A percentile compares a stretch with the other conserved stretches of the same genome.
Evolutionary conservation across 2,329 filamentous ascomycete genomes (phyloP).

Genomic region (Cryphonectria japonica): DNA sequence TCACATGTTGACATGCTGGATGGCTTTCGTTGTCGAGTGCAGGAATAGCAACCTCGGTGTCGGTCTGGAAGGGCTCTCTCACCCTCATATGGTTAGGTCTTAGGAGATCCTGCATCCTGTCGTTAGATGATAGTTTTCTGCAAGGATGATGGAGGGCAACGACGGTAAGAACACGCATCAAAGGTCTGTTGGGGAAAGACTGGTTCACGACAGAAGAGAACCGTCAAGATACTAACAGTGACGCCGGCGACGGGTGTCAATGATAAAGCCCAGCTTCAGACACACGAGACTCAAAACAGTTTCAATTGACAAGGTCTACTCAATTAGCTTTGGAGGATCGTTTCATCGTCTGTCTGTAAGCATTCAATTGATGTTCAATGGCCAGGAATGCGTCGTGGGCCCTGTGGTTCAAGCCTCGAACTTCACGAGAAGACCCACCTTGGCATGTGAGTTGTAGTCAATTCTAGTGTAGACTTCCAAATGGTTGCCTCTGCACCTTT

Average conservation of each 20-base stretch:
- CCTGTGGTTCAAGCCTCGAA: background rate
- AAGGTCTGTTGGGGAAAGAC: no score
- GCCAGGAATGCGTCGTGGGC: background rate
- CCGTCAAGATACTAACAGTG: background rate
- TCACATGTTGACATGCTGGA: background rate
- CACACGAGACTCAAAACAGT: background rate
- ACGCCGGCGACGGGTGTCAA: background rate
- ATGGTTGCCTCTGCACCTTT: background rate
- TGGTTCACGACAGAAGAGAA: background rate
- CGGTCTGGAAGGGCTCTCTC: background rate
- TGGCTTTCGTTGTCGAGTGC: background rate
- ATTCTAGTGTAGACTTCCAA: background rate
- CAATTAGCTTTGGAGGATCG: background rate
- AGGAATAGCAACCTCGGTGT: background rate
- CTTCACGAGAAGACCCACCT: background rate
- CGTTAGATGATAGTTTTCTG: background rate
- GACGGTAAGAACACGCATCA: background rate
- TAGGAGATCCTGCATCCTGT: background rate
- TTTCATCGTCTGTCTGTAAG: background rate
- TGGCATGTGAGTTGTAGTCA: no score
- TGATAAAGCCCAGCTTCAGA: background rate
- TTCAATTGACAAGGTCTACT: background rate
- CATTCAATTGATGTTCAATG: background rate
- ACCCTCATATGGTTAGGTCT: background rate
- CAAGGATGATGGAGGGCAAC: background rate